phyloP scores from a whole-genome alignment of 2,329 filamentous ascomycete genomes.

The Colletotrichum sp. region DNA sequence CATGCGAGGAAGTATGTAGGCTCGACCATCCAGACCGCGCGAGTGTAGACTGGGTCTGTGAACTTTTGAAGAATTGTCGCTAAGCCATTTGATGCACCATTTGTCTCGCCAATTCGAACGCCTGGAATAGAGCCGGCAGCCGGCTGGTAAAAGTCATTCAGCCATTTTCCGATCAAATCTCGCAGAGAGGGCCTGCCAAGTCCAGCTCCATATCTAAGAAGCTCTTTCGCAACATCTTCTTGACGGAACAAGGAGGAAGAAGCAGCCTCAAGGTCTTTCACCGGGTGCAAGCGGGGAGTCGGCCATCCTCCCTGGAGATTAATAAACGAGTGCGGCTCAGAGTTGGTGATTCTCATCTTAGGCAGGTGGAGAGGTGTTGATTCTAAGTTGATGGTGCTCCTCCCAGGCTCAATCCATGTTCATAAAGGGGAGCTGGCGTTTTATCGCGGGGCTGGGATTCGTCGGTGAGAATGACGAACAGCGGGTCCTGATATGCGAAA shows the following conservation, averaged over 20 bases:
- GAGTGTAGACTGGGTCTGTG: conserved; percentile 78
- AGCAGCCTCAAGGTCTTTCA: background rate
- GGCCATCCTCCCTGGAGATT: background rate
- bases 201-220: background rate
- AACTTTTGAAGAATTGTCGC: conserved; percentile 80
- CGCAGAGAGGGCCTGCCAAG: background rate
- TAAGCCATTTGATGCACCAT: conserved; percentile 83
- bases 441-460: background rate
- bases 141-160: conserved; percentile 63
- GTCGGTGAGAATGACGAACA: background rate
- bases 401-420: background rate
- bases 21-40: conserved; percentile 78
- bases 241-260: background rate
- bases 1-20: conserved; percentile 84
- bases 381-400: background rate
- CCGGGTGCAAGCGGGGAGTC: background rate
- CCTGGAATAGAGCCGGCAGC: conserved; percentile 33
- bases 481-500: background rate
- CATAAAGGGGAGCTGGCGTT: background rate
- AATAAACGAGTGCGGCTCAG: background rate
- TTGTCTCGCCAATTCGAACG: conserved; percentile 78
- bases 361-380: background rate
- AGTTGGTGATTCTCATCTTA: background rate
- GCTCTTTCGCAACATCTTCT: background rate
- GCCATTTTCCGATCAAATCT: conserved; percentile 66